Evolutionary conservation across 495 filamentous ascomycete genomes (phyloP).

Genomic region (Penicillium ucsense): DNA sequence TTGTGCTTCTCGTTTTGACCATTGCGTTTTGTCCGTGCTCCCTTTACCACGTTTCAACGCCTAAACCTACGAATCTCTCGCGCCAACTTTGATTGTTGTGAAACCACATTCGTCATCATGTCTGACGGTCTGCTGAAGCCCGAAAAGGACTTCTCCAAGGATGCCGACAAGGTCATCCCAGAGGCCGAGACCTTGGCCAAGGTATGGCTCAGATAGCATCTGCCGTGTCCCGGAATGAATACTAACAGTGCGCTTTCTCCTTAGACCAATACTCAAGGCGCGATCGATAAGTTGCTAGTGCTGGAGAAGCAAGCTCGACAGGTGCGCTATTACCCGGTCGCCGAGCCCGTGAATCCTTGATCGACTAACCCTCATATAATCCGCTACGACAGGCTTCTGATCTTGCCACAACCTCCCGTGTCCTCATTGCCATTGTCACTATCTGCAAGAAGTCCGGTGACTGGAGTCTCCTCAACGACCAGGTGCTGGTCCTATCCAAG

Average conservation of each 20-base stretch:
- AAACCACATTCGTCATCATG: constrained; percentile 38
- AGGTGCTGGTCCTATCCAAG: constrained; percentile 90
- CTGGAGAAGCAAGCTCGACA: constrained; percentile 97
- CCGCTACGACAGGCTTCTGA: constrained; percentile 63
- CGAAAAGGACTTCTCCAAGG: constrained; percentile 75
- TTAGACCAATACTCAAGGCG: constrained; percentile 68
- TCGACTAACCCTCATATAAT: not conserved
- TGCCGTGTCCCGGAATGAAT: not conserved
- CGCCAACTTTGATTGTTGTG: no score
- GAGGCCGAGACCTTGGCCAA: constrained; percentile 82
- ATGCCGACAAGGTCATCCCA: constrained; percentile 82
- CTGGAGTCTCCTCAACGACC: constrained; percentile 90
- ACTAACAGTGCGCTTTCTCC: constrained; percentile 1
- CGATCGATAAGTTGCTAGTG: constrained; percentile 82
- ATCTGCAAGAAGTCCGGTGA: constrained; percentile 88
- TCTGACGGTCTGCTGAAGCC: constrained; percentile 54
- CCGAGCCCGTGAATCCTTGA: not conserved
- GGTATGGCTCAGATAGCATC: constrained; percentile 35
- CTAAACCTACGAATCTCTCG: not conserved
- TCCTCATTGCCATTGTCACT: constrained; percentile 79
- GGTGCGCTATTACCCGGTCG: constrained; percentile 38
- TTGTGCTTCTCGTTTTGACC: not conserved
- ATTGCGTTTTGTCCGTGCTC: not conserved
- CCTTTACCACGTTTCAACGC: not conserved
- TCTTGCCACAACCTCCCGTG: constrained; percentile 83